phyloP scores from a whole-genome alignment of 108 stramenopile species.

The Chaetoceros muelleri region DNA sequence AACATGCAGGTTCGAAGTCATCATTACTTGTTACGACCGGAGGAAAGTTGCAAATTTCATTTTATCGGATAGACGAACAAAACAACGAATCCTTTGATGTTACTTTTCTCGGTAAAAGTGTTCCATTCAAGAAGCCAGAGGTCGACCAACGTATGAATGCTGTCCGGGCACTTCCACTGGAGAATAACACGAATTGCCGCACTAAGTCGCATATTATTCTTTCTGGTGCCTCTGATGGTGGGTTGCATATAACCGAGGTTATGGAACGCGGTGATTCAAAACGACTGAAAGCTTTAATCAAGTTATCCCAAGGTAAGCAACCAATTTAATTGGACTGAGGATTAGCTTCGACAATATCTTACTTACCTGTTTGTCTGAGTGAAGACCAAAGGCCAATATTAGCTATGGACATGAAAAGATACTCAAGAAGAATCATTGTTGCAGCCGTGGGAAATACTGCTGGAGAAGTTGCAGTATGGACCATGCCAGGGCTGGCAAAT shows the following conservation, averaged over 20 bases:
- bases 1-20: constrained; percentile 13
- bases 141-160: constrained; percentile 77
- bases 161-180: constrained; percentile 42
- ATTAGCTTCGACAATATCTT: too few species aligned
- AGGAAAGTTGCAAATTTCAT: constrained; percentile 51
- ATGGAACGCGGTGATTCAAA: constrained; percentile 15
- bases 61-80: constrained; percentile 34
- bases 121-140: constrained; percentile 18
- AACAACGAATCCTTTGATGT: constrained; percentile 10
- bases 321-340: too few species aligned
- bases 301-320: neutral
- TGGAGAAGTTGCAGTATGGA: constrained; percentile 44
- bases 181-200: constrained; percentile 3
- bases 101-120: constrained; percentile 33
- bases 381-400: constrained; percentile 59
- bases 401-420: constrained; percentile 23
- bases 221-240: constrained; percentile 66
- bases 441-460: constrained; percentile 49
- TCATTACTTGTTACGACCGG: constrained; percentile 52
- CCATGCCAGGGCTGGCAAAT: constrained; percentile 15
- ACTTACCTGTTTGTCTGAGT: too few species aligned
- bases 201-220: constrained; percentile 30
- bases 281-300: too few species aligned
- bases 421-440: constrained; percentile 18
- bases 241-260: constrained; percentile 30